Conservation (phyloP, 208 protist genomes). For the Crithidia sp. region DNA sequence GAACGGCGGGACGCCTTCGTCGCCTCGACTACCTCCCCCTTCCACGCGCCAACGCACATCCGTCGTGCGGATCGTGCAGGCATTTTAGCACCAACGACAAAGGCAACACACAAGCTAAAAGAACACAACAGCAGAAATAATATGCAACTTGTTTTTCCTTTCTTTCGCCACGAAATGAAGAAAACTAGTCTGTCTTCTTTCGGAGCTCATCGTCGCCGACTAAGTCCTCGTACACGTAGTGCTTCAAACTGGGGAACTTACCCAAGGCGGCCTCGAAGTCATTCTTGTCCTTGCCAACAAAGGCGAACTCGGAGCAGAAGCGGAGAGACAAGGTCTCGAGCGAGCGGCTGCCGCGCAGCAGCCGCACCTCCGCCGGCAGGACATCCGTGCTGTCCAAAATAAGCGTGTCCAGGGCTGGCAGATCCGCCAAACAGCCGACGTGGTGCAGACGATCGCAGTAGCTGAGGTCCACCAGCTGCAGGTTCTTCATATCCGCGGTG, state of each 20-base stretch:
- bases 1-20: neutral
- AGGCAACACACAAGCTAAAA: neutral
- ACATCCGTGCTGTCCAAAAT: constrained; percentile 69
- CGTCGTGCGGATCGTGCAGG: neutral
- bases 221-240: constrained; percentile 60
- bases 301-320: constrained; percentile 59
- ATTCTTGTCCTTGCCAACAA: constrained; percentile 25
- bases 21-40: neutral
- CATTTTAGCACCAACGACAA: neutral
- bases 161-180: constrained; percentile 2
- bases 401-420: constrained; percentile 48
- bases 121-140: constrained; percentile 3
- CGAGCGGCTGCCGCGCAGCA: constrained; percentile 30
- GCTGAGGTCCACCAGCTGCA: constrained; percentile 62
- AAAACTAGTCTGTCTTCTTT: constrained; percentile 18
- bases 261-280: constrained; percentile 35
- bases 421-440: constrained; percentile 33
- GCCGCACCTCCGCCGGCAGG: constrained; percentile 36
- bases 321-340: constrained; percentile 56
- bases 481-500: constrained; percentile 23
- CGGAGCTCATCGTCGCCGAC: constrained; percentile 45
- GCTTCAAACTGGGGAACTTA: constrained; percentile 38
- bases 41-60: neutral
- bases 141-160: neutral
- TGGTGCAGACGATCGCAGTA: constrained; percentile 64